Base-by-base conservation (phyloP, 805 yeast genomes). In the Teunomyces tritomae region DNA sequence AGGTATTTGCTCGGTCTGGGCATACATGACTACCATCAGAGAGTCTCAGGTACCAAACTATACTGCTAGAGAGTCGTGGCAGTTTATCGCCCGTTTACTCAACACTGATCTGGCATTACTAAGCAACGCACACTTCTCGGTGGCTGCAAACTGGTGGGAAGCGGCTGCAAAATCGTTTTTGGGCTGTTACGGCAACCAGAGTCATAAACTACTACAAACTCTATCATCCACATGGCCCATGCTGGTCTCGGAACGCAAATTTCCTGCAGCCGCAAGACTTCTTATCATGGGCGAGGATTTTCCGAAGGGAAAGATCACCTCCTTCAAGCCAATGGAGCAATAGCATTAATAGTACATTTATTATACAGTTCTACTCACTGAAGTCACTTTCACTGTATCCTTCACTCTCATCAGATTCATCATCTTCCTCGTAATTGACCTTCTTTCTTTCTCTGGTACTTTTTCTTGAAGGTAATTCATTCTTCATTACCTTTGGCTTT, bases 131-230 rank as follows among this genome's bases (percentile, higher is more conserved):
- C 96, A 91, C 62, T 91, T 76, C 59, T 73, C 82, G 0, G 79
- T 85, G 1, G 76, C 83, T 3, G 84, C 89, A 2, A 80, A 86
- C 29, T 91, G 97, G 97, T 89, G 97, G 96, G 98, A 94, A 54
- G 82, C 90, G 4, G 75, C 85, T 43, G 91, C 87, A 0, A 51
- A 56, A 7, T 73, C 81, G 36, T 79, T 92, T 47, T 45, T 75
- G 6, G 58, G 60, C 8, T 76, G 74, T 1, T 92, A 83, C 63
- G 90, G 91, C 0, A 64, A 53, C 4, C 98, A 92, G 68, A 94
- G 81, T 3, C 47, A 39, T 4, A 94, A 94, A 62, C 46, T 89
- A 27, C 56, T 90, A 49, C 55, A 52, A 6, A 53, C 78, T 8
- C 60, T 81, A 5, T 74, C 78, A 48, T 61, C 59, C 3, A 71